Base-by-base conservation (phyloP, 75 land plant genomes). In the Selaginella tamariscina region DNA sequence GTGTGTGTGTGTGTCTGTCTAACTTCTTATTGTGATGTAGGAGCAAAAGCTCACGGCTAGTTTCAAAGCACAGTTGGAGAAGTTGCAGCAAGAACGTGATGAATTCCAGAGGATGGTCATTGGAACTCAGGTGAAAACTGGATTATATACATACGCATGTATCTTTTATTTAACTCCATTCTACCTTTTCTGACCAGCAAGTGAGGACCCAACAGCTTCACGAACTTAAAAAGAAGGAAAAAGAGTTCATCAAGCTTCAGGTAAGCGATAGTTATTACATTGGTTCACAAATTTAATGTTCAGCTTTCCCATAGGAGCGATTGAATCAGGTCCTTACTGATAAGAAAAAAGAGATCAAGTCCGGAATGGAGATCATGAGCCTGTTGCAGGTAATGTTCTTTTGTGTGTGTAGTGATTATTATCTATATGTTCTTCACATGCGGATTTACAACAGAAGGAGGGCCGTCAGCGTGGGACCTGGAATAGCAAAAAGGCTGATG, bases 401-500 rank as follows among this genome's bases (percentile, higher is more conserved):
- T n/a, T n/a, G n/a, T n/a, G n/a, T n/a, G n/a, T n/a, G n/a, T n/a
- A n/a, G n/a, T n/a, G n/a, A 39, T 39, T 15, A 15, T 15, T 39
- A 5, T 15, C 15, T 15, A 5, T 39, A 5, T 5, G 49, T 5
- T 5, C 15, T 39, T 39, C 49, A 39, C 5, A 5, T 39, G 49
- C 49, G 49, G 15, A 39, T 5, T 59, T 59, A 27, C 24, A 59
- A 59, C 26, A 59, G 62, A 59, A 59, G 23, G 62, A 59, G 23
- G 21, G 62, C 23, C 23, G 62, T 21, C 62, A 59, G 26, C 62
- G 62, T 59, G 62, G 62, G 2, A 59, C 62, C 8, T 59, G 62
- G 62, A 59, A n/a, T n/a, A 59, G 62, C 62, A 59, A 59, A n/a
- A 59, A 59, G 23, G 62, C 62, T n/a, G 62, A 59, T 59, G 62